Percentiles rank a stretch among this genome's conserved stretches.
Evolutionary conservation across 805 yeast species (phyloP).

Genomic region (Candida takata): DNA sequence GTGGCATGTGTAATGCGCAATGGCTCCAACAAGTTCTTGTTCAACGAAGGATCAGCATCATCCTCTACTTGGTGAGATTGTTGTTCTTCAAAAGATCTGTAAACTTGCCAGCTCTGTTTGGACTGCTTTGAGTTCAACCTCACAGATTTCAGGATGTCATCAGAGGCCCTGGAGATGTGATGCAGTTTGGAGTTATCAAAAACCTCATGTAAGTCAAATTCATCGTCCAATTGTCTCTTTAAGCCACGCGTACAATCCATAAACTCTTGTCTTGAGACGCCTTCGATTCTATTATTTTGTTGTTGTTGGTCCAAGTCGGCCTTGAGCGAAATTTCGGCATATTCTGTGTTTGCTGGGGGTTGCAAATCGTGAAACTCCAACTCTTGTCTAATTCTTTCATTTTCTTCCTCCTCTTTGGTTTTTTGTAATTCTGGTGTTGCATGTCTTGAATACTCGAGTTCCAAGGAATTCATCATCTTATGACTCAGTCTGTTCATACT

Average conservation of each 20-base stretch:
- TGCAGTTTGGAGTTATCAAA: conserved; percentile 21
- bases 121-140: conserved; percentile 49
- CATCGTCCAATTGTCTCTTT: conserved; percentile 11
- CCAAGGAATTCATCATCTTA: conserved; percentile 60
- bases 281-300: conserved; percentile 6
- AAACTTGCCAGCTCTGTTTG: conserved; percentile 36
- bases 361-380: conserved; percentile 46
- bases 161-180: conserved; percentile 35
- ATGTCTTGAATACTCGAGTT: conserved; percentile 34
- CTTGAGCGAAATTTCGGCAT: conserved; percentile 36
- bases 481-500: conserved; percentile 87
- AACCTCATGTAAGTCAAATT: conserved; percentile 26
- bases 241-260: conserved; percentile 15
- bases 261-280: conserved; percentile 20
- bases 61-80: conserved; percentile 20
- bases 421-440: conserved; percentile 28
- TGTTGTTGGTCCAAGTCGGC: conserved; percentile 14
- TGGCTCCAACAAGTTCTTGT: conserved; percentile 37
- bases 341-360: conserved; percentile 39
- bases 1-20: conserved; percentile 62
- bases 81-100: conserved; percentile 20
- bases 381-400: conserved; percentile 35
- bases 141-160: conserved; percentile 41
- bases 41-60: conserved; percentile 28
- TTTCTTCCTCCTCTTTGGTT: conserved; percentile 31